phyloP scores from a whole-genome alignment of 805 yeast genomes.

The Zygosaccharomyces rouxii region DNA sequence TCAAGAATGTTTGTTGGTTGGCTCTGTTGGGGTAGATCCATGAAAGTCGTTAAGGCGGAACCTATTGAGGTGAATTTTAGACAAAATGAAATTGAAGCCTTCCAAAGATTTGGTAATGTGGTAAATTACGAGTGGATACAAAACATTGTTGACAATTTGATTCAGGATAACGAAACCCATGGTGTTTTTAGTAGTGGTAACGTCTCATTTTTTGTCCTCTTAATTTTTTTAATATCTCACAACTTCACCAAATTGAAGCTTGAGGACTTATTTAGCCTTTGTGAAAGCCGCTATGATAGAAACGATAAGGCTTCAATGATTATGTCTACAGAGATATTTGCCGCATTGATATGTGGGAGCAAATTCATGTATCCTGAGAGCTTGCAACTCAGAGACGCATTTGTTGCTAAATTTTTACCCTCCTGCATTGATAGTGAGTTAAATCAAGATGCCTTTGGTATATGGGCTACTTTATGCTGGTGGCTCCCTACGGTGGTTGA shows the following conservation, averaged over 20 bases:
- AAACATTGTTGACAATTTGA: constrained; percentile 46
- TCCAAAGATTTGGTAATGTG: constrained; percentile 41
- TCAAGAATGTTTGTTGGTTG: constrained; percentile 57
- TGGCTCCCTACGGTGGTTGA: constrained; percentile 68
- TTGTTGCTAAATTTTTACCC: constrained; percentile 42
- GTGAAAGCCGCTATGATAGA: constrained; percentile 49
- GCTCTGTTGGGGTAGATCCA: constrained; percentile 64
- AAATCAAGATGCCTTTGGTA: constrained; percentile 64
- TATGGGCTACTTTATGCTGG: constrained; percentile 76
- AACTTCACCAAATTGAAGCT: constrained; percentile 40
- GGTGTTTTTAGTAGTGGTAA: constrained; percentile 63
- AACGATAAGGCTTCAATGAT: constrained; percentile 77
- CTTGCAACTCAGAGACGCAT: constrained; percentile 41
- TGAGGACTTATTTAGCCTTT: constrained; percentile 48
- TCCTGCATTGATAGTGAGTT: constrained; percentile 52
- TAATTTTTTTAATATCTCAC: constrained; percentile 47
- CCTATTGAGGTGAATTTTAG: constrained; percentile 37
- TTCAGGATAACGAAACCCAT: constrained; percentile 64
- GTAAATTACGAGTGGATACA: constrained; percentile 58
- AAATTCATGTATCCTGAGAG: constrained; percentile 38
- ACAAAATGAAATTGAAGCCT: constrained; percentile 40
- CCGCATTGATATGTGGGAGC: constrained; percentile 56
- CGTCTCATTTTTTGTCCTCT: constrained; percentile 50
- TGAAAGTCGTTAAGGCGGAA: constrained; percentile 39
- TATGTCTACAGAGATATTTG: constrained; percentile 62